phyloP scores from a whole-genome alignment of 2,329 filamentous ascomycete species.

The Ilyonectria destructans region DNA sequence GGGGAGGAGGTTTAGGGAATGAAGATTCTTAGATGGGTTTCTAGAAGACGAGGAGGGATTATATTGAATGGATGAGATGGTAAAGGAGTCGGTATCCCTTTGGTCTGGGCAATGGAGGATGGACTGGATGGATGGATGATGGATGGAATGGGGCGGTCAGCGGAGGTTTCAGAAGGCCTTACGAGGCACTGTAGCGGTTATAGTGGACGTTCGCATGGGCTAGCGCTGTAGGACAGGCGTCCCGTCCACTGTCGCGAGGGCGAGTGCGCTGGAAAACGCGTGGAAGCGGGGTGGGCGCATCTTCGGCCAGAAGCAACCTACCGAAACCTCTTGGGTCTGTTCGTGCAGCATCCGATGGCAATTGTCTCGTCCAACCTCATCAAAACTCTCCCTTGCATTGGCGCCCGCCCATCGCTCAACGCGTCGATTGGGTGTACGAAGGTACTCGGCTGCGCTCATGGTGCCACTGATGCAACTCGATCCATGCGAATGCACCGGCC shows the following conservation, averaged over 20 bases:
- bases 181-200: not conserved
- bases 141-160: not conserved
- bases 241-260: slow-evolving; percentile 21
- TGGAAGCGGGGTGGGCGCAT: slow-evolving; percentile 21
- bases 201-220: slow-evolving; percentile 4
- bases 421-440: slow-evolving; percentile 43
- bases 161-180: slow-evolving; percentile 1
- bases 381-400: slow-evolving; percentile 44
- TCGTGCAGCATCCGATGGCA: not conserved
- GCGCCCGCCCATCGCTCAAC: slow-evolving; percentile 32
- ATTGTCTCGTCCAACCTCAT: not conserved
- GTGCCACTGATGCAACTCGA: slow-evolving; percentile 21
- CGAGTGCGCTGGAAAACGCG: slow-evolving; percentile 24
- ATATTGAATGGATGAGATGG: not conserved
- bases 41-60: not conserved
- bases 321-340: not conserved
- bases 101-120: not conserved
- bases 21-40: not conserved
- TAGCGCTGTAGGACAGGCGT: slow-evolving; percentile 8
- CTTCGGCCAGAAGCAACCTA: not conserved
- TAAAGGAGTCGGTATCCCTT: not conserved
- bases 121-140: not conserved
- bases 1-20: not conserved
- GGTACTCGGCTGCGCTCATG: slow-evolving; percentile 14
- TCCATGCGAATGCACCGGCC: not conserved